These are phyloP conservation scores for Cadophora luteo-olivacea DNA, from an alignment of 2,329 filamentous ascomycete species.

Conservation along the genomic window DNA sequence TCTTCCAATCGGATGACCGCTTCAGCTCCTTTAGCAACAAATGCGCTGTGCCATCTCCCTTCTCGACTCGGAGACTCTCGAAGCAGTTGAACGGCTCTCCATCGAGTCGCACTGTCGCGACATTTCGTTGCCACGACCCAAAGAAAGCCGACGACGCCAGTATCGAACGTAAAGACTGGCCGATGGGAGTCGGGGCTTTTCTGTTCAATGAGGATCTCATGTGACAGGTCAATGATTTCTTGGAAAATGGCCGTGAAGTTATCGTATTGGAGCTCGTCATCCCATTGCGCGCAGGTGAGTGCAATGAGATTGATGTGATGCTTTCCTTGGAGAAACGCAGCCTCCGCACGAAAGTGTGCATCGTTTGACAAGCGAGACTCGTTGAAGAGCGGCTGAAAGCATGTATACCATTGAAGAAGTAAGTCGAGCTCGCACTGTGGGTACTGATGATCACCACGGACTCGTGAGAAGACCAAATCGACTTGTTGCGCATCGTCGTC, in stretches of 20 bases:
- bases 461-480: neutral
- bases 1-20: constrained; percentile 20
- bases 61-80: constrained; percentile 20
- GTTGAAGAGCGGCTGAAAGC: constrained; percentile 16
- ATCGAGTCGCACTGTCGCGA: constrained; percentile 11
- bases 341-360: neutral
- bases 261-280: constrained; percentile 17
- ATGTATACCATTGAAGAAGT: constrained; percentile 6
- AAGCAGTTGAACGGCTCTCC: constrained; percentile 15
- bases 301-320: constrained; percentile 18
- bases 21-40: constrained; percentile 11
- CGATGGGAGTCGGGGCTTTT: neutral
- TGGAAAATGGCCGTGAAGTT: constrained; percentile 10
- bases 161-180: constrained; percentile 21
- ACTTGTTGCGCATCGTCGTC: neutral
- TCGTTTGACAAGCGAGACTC: neutral
- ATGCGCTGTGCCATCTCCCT: constrained; percentile 20
- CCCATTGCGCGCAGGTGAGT: neutral
- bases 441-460: neutral
- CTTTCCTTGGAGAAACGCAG: constrained; percentile 13
- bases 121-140: constrained; percentile 20
- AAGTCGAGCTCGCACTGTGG: neutral
- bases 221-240: constrained; percentile 6
- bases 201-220: constrained; percentile 1
- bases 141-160: constrained; percentile 14